Evolutionary conservation across 192 early-diverging fungal genomes (phyloP), one percentile per base, ranked within the genome.

Genomic region (Backusella luteola): DNA sequence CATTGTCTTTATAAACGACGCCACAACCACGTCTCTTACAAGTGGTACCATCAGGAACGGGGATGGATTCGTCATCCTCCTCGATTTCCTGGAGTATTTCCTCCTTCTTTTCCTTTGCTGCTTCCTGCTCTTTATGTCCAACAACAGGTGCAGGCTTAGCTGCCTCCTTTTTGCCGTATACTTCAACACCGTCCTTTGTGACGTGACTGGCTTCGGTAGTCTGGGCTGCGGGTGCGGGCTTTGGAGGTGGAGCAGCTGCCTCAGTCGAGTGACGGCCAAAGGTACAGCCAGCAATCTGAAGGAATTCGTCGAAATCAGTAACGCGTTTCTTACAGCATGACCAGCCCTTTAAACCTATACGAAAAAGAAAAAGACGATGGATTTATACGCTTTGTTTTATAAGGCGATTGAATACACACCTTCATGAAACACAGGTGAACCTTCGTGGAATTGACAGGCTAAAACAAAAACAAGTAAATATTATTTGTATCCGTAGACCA

Each of bases 391-490:
- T 59, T 59, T 73, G 34, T 52, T 23, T 69, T 17, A 49, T 35
- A n/a, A 46, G 9, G 21, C 46, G 52, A 69, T 32, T 44, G 56
- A 70, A 69, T 86, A 84, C 56, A 85, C 71, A 76, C 96, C 98
- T 80, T 99, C 98, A 84, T 98, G 98, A 85, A 99, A 99, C 66
- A 96, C 90, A 19, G 98, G 98, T 23, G 86, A 90, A 29, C 92
- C 93, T 1, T 95, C 86, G 77, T 99, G 98, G 85, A 90, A 94
- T 75, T 92, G 91, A 88, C 97, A 97, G 6, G 94, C 89, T 56
- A 74, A 39, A 9, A 26, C 6, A 63, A 11, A 32, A 11, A 69
- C 9, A 56, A 17, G 42, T 44, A 44, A 44, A 17, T n/a, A 7
- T 56, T 9, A 46, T 46, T 49, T 29, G n/a, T 53, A 70, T 34